phyloP scores from a whole-genome alignment of 1,139 yeast genomes.

The Cylindricascospora bacillispora region DNA sequence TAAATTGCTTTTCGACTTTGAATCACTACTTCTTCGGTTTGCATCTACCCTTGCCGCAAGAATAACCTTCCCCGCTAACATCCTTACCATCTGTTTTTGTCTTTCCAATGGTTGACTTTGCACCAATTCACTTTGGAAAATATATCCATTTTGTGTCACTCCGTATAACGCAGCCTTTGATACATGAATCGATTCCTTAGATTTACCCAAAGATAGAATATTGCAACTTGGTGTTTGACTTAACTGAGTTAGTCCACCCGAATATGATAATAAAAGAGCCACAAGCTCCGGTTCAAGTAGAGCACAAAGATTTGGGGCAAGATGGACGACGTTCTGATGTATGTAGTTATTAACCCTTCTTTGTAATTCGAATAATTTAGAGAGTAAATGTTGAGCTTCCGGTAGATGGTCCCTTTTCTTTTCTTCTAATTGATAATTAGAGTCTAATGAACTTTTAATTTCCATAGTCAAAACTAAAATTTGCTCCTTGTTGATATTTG shows the following conservation, averaged over 20 bases:
- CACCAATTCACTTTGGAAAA: conserved; percentile 42
- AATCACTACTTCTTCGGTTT: conserved; percentile 8
- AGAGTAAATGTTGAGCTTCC: conserved; percentile 37
- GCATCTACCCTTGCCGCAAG: conserved; percentile 76
- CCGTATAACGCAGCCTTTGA: conserved; percentile 22
- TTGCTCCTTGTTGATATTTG: conserved; percentile 37
- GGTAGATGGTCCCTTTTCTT: conserved; percentile 31
- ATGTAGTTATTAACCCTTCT: conserved; percentile 40
- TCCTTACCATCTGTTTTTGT: conserved; percentile 61
- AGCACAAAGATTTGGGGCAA: conserved; percentile 74
- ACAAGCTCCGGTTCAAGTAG: conserved; percentile 65
- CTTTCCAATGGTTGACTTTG: conserved; percentile 42
- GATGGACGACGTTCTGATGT: conserved; percentile 35
- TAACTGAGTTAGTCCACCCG: conserved; percentile 62
- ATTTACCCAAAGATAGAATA: conserved; percentile 60
- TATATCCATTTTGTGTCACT: conserved; percentile 53
- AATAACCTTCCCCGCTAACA: conserved; percentile 66
- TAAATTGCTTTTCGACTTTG: conserved; percentile 33
- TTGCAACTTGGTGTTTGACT: conserved; percentile 75
- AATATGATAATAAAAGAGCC: conserved; percentile 56
- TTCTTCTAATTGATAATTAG: conserved; percentile 21
- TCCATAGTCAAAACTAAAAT: conserved; percentile 66
- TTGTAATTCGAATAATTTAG: conserved; percentile 36
- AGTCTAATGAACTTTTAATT: conserved; percentile 35
- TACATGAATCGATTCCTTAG: conserved; percentile 17